Base-by-base conservation (phyloP, 2,329 filamentous ascomycete species). In the Exophiala phaeomuriformis region DNA sequence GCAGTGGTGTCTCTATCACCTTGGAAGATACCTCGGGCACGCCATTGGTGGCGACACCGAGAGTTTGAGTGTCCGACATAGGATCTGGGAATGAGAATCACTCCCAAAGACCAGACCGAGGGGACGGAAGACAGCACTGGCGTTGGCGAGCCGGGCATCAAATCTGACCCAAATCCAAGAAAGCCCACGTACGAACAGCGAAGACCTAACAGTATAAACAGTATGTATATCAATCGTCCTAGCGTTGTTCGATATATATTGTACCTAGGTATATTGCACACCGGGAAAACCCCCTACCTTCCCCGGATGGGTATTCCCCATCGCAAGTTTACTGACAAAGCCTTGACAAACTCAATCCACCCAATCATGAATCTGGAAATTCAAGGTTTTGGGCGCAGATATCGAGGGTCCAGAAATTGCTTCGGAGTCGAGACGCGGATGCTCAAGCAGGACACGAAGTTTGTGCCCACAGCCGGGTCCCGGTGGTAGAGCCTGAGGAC, bases 231-330 rank as follows among this genome's bases (percentile, higher is more conserved):
- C 19, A 19, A 19, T 19, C 19, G 19, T 19, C 19, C 19, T 19
- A 19, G 19, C 19, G 19, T 19, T 19, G 19, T 19, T 19, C 19
- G 32, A 37, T 6, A 7, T n/a, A 37, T 4, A 40, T 4, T 40
- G 37, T n/a, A 40, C n/a, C 27, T 9, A 19, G 19, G 19, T 19
- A 19, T 19, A 19, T 19, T 19, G 19, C 19, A 19, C 19, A 19
- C 19, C 56, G 56, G 56, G 33, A 58, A 58, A 44, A 58, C 56
- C 56, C 56, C 56, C 56, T 55, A 19, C 53, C 50, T 51, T 53
- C 56, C 41, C 41, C 19, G 3, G 28, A 28, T n/a, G 19, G 19
- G 19, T 19, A 19, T 19, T 19, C 19, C 19, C 19, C 19, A 19
- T 19, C 19, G 19, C 19, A 29, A 10, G 7, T 8, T 2, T 5